These are phyloP conservation scores for Salisapilia sapeloensis DNA, from an alignment of 352 stramenopile genomes.

Conservation along the genomic window DNA sequence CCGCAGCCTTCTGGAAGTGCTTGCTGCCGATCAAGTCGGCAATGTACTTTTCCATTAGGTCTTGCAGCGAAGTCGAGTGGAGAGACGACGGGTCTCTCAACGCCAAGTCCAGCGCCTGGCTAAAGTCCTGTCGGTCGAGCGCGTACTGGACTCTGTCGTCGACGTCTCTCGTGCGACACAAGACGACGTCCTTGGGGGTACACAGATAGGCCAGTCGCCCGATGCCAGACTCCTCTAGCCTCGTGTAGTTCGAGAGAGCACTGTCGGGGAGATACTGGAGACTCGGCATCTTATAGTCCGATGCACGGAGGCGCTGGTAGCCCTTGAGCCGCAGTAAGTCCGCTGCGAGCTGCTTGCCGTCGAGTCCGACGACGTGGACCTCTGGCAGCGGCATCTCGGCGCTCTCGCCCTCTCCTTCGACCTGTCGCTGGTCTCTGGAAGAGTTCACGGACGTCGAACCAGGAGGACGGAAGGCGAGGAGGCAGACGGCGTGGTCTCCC, in stretches of 20 bases:
- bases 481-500: slow-evolving; percentile 29
- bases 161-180: slow-evolving; percentile 58
- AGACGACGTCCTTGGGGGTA: slow-evolving; percentile 73
- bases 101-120: slow-evolving; percentile 37
- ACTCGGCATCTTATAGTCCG: slow-evolving; percentile 69
- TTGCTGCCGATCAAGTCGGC: slow-evolving; percentile 58
- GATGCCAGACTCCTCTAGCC: slow-evolving; percentile 54
- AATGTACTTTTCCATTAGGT: slow-evolving; percentile 60
- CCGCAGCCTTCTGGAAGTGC: slow-evolving; percentile 45
- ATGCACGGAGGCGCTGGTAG: slow-evolving; percentile 52
- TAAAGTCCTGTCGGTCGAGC: slow-evolving; percentile 38
- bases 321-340: slow-evolving; percentile 60
- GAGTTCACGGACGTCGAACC: slow-evolving; percentile 12
- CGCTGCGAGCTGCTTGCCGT: slow-evolving; percentile 76
- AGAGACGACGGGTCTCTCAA: slow-evolving; percentile 37
- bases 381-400: slow-evolving; percentile 66
- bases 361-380: slow-evolving; percentile 74
- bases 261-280: slow-evolving; percentile 19
- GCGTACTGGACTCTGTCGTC: slow-evolving; percentile 67
- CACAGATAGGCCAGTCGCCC: slow-evolving; percentile 60
- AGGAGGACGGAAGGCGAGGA: slow-evolving; percentile 55
- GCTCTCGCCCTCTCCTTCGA: slow-evolving; percentile 54
- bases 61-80: slow-evolving; percentile 27
- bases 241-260: slow-evolving; percentile 4
- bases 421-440: slow-evolving; percentile 17